Percentiles rank a stretch among this genome's conserved stretches.
These are phyloP conservation scores for Mycena epipterygia DNA, from an alignment of 768 basidiomycete species.

Conservation along the genomic window DNA sequence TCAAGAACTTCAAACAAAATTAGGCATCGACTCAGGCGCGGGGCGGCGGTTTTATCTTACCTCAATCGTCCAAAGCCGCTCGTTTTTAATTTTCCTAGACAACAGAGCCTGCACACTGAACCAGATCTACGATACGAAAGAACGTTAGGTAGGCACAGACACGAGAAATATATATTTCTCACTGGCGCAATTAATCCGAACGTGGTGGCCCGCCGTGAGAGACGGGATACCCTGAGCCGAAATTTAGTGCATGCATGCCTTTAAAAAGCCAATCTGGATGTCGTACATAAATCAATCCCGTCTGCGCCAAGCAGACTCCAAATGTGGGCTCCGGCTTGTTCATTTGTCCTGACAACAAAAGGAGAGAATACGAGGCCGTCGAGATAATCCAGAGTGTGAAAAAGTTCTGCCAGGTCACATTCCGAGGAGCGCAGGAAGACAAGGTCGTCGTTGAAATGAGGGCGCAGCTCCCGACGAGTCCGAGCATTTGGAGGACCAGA, in stretches of 20 bases:
- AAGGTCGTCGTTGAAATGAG: constrained; percentile 40
- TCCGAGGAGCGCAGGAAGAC: constrained; percentile 37
- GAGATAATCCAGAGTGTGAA: constrained; percentile 47
- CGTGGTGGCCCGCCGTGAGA: constrained; percentile 40
- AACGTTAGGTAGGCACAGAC: not conserved
- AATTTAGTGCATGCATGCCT: not conserved
- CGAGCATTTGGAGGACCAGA: constrained; percentile 42
- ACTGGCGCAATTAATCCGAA: constrained; percentile 40
- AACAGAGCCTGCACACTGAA: constrained; percentile 37
- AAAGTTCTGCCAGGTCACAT: constrained; percentile 48
- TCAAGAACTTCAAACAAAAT: constrained; percentile 31
- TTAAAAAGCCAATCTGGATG: constrained; percentile 30
- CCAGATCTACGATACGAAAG: constrained; percentile 37
- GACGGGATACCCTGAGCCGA: constrained; percentile 34
- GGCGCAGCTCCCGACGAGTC: constrained; percentile 39
- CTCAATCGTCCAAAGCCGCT: constrained; percentile 29
- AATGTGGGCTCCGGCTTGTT: constrained; percentile 30
- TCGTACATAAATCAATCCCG: constrained; percentile 42
- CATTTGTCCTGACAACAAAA: constrained; percentile 41
- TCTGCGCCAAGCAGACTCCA: constrained; percentile 43
- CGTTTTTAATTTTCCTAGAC: constrained; percentile 21
- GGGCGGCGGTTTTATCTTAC: not conserved
- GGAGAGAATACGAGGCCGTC: constrained; percentile 43
- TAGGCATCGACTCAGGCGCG: not conserved
- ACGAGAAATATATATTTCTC: not conserved